Conservation (phyloP, 2,329 filamentous ascomycete genomes). For the Clathrospora elynae region DNA sequence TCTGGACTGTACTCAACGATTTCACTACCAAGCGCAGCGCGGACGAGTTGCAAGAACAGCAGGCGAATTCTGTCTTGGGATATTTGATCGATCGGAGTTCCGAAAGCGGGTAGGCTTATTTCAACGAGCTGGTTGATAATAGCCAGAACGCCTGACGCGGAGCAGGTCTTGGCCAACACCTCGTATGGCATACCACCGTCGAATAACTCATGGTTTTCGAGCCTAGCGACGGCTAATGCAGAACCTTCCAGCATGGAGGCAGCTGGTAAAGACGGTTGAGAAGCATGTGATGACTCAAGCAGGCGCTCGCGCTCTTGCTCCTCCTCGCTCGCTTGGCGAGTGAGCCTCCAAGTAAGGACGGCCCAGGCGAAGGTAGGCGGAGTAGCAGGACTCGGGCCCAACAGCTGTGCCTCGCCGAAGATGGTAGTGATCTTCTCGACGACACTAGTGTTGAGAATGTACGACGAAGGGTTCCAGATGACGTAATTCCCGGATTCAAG, state of each 20-base stretch:
- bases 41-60: constrained; percentile 72
- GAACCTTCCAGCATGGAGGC: constrained; percentile 37
- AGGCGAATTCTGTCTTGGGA: constrained; percentile 67
- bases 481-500: constrained; percentile 33
- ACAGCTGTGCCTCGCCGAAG: constrained; percentile 63
- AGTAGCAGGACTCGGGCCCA: constrained; percentile 65
- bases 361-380: constrained; percentile 83
- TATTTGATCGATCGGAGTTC: constrained; percentile 55
- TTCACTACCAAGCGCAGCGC: constrained; percentile 62
- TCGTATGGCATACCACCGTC: constrained; percentile 33
- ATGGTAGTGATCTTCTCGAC: constrained; percentile 75
- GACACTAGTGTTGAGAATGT: constrained; percentile 70
- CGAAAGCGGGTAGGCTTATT: constrained; percentile 49
- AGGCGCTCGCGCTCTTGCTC: constrained; percentile 38
- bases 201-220: constrained; percentile 35
- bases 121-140: constrained; percentile 36
- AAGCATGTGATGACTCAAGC: constrained; percentile 27
- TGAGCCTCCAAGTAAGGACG: constrained; percentile 58
- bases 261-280: constrained; percentile 16
- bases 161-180: constrained; percentile 34
- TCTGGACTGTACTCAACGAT: constrained; percentile 75
- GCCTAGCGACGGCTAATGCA: constrained; percentile 26
- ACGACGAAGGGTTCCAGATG: constrained; percentile 56
- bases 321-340: constrained; percentile 24
- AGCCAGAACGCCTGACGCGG: constrained; percentile 30